These are phyloP conservation scores for Clarireedia paspali DNA, from an alignment of 2,329 filamentous ascomycete species.

Conservation along the genomic window DNA sequence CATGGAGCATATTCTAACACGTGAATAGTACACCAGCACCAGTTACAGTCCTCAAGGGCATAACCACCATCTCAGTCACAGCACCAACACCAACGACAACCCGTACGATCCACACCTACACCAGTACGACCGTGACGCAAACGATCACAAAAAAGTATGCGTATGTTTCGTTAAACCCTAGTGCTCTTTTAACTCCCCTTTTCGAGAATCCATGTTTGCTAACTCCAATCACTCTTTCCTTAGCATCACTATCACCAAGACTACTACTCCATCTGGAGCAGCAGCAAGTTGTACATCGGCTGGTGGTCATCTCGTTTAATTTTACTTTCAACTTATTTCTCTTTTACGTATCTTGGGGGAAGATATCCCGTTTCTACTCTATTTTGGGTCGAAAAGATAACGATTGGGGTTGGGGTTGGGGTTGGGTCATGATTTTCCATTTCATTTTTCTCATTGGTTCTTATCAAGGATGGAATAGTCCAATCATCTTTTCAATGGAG, in stretches of 20 bases:
- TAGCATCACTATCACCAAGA: slow-evolving; percentile 6
- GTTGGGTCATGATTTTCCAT: too few relatives aligned
- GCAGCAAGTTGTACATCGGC: not conserved
- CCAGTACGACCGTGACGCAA: not conserved
- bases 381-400: too few relatives aligned
- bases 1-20: not conserved
- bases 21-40: not conserved
- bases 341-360: not conserved
- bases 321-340: not conserved
- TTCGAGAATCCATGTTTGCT: not conserved
- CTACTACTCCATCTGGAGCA: slow-evolving; percentile 1
- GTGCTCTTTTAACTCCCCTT: not conserved
- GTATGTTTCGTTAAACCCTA: not conserved
- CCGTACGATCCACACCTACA: not conserved
- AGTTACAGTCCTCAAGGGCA: not conserved
- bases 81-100: slow-evolving; percentile 4
- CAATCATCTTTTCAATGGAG: too few relatives aligned
- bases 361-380: not conserved
- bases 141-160: slow-evolving; percentile 4
- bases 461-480: too few relatives aligned
- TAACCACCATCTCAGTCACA: slow-evolving; percentile 3
- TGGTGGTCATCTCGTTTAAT: not conserved
- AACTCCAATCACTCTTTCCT: not conserved
- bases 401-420: too few relatives aligned
- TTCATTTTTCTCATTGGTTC: too few relatives aligned